Conservation (phyloP, 2,329 filamentous ascomycete species). For the Cladophialophora chaetospira region DNA sequence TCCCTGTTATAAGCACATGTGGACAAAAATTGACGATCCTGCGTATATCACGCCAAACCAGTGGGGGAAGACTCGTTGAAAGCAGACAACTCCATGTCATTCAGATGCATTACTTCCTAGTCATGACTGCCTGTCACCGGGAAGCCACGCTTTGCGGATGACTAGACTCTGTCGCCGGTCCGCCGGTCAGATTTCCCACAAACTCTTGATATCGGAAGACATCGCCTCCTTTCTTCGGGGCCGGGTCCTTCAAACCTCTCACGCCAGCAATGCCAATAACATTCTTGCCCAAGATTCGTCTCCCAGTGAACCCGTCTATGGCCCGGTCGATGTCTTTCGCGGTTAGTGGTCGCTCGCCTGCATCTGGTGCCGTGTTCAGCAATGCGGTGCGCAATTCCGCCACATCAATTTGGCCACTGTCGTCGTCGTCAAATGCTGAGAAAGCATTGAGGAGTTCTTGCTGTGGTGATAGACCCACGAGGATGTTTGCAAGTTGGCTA, state of each 20-base stretch:
- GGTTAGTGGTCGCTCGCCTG: conserved; percentile 64
- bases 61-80: too few relatives aligned
- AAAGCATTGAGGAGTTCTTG: conserved; percentile 86
- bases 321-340: conserved; percentile 80
- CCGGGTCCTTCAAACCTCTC: conserved; percentile 27
- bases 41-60: too few relatives aligned
- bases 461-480: conserved; percentile 73
- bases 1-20: too few relatives aligned
- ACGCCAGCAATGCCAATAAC: conserved; percentile 31
- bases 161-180: conserved; percentile 33
- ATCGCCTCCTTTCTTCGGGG: conserved; percentile 69
- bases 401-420: conserved; percentile 88
- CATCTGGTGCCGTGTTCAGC: conserved; percentile 76
- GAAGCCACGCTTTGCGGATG: conserved; percentile 14
- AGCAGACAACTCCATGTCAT: too few relatives aligned
- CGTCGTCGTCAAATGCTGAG: conserved; percentile 92
- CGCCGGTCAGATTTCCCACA: conserved; percentile 68
- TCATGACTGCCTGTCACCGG: too few relatives aligned
- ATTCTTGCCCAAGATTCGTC: conserved; percentile 74
- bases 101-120: too few relatives aligned
- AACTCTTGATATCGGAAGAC: conserved; percentile 96
- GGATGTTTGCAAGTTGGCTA: conserved; percentile 73
- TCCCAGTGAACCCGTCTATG: conserved; percentile 81
- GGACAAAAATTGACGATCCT: too few relatives aligned
- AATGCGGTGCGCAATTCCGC: conserved; percentile 80